Percentiles rank a stretch among this genome's conserved stretches.
phyloP scores from a whole-genome alignment of 441 rosid genomes.

The Adansonia grandidieri region DNA sequence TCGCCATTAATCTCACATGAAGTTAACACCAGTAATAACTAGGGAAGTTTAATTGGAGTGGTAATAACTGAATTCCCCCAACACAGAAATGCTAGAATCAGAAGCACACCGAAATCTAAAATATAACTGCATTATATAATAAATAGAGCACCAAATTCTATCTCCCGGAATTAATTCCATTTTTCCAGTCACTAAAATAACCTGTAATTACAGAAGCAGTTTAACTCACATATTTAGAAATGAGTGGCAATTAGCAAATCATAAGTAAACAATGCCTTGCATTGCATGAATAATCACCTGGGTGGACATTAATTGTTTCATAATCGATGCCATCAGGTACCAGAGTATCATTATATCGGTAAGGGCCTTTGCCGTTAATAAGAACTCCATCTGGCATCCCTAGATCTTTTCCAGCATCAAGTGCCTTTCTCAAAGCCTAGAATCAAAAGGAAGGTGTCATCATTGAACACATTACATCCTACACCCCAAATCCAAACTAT shows the following conservation, averaged over 20 bases:
- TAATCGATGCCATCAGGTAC: slow-evolving; percentile 74
- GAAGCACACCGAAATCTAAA: too few relatives aligned
- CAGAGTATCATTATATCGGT: slow-evolving; percentile 72
- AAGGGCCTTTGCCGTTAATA: slow-evolving; percentile 96
- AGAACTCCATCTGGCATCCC: slow-evolving; percentile 98
- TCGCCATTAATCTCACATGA: slow-evolving; percentile 1
- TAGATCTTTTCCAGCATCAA: slow-evolving; percentile 84
- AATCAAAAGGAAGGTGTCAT: slow-evolving; percentile 21
- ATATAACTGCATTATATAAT: too few relatives aligned
- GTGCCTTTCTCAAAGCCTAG: slow-evolving; percentile 79
- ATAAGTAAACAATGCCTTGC: not conserved
- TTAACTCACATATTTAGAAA: not conserved
- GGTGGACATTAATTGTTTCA: slow-evolving; percentile 82
- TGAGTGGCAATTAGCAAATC: not conserved
- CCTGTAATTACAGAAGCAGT: not conserved
- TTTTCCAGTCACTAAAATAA: not conserved
- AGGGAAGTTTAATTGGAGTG: not conserved
- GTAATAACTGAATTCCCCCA: not conserved
- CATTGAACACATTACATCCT: not conserved
- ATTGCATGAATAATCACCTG: slow-evolving; percentile 54
- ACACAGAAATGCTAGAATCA: not conserved
- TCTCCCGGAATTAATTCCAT: slow-evolving; percentile 2
- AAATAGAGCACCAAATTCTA: too few relatives aligned
- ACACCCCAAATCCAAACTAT: too few relatives aligned
- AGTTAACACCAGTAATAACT: not conserved